phyloP scores from a whole-genome alignment of 2,329 filamentous ascomycete species.

The Penicillium nordicum region DNA sequence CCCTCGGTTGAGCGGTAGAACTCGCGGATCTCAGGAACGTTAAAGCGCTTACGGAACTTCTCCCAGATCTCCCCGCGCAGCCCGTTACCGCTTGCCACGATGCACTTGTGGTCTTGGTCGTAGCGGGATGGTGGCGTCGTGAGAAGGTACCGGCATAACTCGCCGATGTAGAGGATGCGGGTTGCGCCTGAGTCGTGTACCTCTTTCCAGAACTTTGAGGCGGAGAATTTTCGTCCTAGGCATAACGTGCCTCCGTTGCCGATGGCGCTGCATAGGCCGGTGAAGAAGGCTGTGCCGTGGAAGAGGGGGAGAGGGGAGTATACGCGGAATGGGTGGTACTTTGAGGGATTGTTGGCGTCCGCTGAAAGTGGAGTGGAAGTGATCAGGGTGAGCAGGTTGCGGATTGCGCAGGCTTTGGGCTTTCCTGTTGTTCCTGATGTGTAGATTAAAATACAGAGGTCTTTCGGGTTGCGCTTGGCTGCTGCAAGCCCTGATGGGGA shows the following conservation, averaged over 20 bases:
- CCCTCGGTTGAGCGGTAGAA: slow-evolving; percentile 51
- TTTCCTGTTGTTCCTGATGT: slow-evolving; percentile 50
- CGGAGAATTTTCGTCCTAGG: slow-evolving; percentile 46
- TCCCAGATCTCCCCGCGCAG: slow-evolving; percentile 50
- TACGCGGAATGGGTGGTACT: slow-evolving; percentile 46
- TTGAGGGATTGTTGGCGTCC: slow-evolving; percentile 38
- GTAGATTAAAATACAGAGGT: slow-evolving; percentile 44
- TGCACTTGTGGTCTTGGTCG: slow-evolving; percentile 45
- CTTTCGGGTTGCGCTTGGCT: slow-evolving; percentile 34
- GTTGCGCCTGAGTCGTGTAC: slow-evolving; percentile 44
- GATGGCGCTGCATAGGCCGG: slow-evolving; percentile 41
- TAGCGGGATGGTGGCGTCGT: slow-evolving; percentile 44
- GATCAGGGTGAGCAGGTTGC: slow-evolving; percentile 38
- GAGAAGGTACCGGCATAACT: slow-evolving; percentile 50
- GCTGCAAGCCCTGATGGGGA: slow-evolving; percentile 22
- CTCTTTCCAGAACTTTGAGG: slow-evolving; percentile 47
- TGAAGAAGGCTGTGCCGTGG: slow-evolving; percentile 50
- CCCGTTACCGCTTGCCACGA: slow-evolving; percentile 48
- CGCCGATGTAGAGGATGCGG: slow-evolving; percentile 48
- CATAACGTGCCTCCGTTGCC: slow-evolving; percentile 44
- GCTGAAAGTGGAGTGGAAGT: slow-evolving; percentile 37
- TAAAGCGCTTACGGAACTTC: slow-evolving; percentile 44
- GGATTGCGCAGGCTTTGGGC: slow-evolving; percentile 46
- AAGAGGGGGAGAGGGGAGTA: slow-evolving; percentile 50
- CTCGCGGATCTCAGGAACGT: slow-evolving; percentile 46